Conservation (phyloP, 768 basidiomycete genomes). For the Agrocybe pediades region DNA sequence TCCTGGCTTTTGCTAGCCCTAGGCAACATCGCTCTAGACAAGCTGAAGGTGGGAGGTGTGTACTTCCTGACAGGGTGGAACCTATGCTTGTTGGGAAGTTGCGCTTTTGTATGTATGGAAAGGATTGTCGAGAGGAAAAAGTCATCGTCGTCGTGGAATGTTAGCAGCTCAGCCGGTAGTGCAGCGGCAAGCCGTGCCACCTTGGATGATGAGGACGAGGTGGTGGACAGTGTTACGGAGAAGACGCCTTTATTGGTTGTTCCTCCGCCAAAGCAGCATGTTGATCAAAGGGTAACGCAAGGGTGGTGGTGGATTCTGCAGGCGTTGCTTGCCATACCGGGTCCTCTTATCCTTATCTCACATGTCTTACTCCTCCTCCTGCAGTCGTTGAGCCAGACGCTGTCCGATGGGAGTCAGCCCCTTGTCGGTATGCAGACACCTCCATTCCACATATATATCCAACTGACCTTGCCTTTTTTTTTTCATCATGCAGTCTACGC, state of each 20-base stretch:
- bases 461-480: no score
- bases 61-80: constrained; percentile 58
- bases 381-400: constrained; percentile 53
- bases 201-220: background rate
- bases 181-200: background rate
- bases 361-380: constrained; percentile 53
- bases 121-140: background rate
- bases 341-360: constrained; percentile 52
- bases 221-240: background rate
- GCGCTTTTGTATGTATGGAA: background rate
- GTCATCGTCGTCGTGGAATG: background rate
- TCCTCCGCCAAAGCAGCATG: background rate
- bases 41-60: constrained; percentile 47
- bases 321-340: constrained; percentile 51
- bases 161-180: no score
- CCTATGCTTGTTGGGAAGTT: background rate
- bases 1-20: constrained; percentile 58
- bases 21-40: constrained; percentile 46
- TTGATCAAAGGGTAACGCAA: constrained; percentile 15
- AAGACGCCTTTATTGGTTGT: background rate
- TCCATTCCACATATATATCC: background rate
- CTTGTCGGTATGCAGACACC: constrained; percentile 38
- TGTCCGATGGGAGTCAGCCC: constrained; percentile 62
- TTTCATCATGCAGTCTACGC: background rate
- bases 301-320: constrained; percentile 60